Conservation (phyloP, 2,329 filamentous ascomycete genomes). For the Aspergillus clavatus region DNA sequence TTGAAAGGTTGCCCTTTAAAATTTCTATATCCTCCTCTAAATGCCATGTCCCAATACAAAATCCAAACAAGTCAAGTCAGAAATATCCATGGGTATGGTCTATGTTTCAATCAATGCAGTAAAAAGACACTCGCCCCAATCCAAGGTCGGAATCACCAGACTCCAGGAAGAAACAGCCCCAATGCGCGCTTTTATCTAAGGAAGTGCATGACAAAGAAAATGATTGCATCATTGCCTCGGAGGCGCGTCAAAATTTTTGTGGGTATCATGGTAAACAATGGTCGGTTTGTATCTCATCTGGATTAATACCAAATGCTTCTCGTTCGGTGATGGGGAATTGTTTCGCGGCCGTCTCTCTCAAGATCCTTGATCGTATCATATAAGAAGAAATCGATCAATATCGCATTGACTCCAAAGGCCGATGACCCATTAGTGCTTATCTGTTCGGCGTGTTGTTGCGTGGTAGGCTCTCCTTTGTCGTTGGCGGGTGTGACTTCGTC, state of each 20-base stretch:
- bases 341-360: conserved; percentile 55
- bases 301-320: conserved; percentile 86
- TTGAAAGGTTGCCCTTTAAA: neutral
- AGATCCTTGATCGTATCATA: conserved; percentile 91
- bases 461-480: conserved; percentile 10
- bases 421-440: conserved; percentile 7
- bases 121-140: neutral
- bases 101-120: neutral
- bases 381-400: conserved; percentile 93
- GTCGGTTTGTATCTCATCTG: neutral
- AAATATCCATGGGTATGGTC: neutral
- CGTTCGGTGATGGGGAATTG: conserved; percentile 78
- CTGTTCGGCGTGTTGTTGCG: conserved; percentile 17
- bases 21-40: neutral
- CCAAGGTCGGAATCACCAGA: no score
- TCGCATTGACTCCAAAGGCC: conserved; percentile 63
- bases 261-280: neutral
- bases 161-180: neutral
- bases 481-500: conserved; percentile 1
- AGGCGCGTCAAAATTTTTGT: neutral
- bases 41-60: neutral
- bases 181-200: no score
- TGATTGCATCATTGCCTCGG: neutral
- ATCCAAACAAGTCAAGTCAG: neutral
- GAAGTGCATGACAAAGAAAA: neutral